Percentiles rank a stretch among this genome's conserved stretches.
Evolutionary conservation across 208 protist genomes (phyloP).

Genomic region (Acanthamoeba rhysodes): DNA sequence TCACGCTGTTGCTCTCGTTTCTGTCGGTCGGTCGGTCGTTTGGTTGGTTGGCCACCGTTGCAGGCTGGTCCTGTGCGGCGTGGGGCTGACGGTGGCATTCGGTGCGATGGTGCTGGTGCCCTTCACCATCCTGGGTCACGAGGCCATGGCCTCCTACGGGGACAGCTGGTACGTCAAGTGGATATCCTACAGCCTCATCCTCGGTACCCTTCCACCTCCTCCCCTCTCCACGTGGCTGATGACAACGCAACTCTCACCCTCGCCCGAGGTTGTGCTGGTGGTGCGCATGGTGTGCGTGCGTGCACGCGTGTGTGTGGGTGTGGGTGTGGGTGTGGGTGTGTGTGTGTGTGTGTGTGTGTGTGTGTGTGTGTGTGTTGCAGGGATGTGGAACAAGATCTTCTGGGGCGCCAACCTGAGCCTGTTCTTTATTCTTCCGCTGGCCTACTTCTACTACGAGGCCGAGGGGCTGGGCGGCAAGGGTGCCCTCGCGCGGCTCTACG

Average conservation of each 20-base stretch:
- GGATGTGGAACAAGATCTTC: slow-evolving; percentile 83
- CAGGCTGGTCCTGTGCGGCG: slow-evolving; percentile 74
- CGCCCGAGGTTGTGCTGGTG: too few species aligned
- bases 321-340: too few species aligned
- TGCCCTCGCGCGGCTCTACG: slow-evolving; percentile 57
- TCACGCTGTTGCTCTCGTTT: too few species aligned
- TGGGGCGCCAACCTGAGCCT: slow-evolving; percentile 81
- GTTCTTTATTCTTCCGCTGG: slow-evolving; percentile 81
- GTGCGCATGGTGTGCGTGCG: not conserved
- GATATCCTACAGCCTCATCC: slow-evolving; percentile 77
- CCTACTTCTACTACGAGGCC: slow-evolving; percentile 81
- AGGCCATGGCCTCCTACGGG: slow-evolving; percentile 76
- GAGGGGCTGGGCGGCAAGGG: slow-evolving; percentile 76
- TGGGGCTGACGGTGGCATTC: slow-evolving; percentile 79
- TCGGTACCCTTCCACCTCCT: slow-evolving; percentile 66
- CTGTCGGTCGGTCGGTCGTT: not conserved
- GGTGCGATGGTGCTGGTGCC: slow-evolving; percentile 80
- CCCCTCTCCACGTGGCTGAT: too few species aligned
- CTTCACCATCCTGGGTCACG: slow-evolving; percentile 78
- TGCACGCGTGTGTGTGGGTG: too few species aligned
- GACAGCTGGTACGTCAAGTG: slow-evolving; percentile 80
- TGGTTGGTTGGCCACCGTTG: not conserved
- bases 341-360: not conserved
- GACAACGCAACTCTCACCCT: too few species aligned
- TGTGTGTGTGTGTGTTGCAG: slow-evolving; percentile 8